phyloP scores from a whole-genome alignment of 768 basidiomycete genomes.

The Gyrodon lividus region DNA sequence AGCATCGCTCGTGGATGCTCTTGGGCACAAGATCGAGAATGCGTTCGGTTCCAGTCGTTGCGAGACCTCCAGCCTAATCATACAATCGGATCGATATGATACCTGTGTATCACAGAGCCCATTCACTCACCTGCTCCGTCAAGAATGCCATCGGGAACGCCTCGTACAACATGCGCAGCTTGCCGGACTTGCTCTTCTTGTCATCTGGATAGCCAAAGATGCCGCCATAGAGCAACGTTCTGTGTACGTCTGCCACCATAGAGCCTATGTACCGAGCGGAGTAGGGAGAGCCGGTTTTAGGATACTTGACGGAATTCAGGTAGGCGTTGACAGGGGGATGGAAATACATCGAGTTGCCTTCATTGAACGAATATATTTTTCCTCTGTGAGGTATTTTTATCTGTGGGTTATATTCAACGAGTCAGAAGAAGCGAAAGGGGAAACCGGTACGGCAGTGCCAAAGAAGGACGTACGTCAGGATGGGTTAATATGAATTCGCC shows the following conservation, averaged over 20 bases:
- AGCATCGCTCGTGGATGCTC: conserved; percentile 85
- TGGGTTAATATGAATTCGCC: conserved; percentile 99
- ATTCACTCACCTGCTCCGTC: conserved; percentile 76
- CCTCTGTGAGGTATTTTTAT: conserved; percentile 93
- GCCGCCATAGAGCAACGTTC: conserved; percentile 94
- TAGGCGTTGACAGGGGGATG: conserved; percentile 77
- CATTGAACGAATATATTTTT: conserved; percentile 99
- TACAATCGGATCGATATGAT: neutral
- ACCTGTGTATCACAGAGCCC: neutral
- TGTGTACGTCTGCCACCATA: conserved; percentile 98
- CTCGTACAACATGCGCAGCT: conserved; percentile 92
- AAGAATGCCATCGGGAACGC: conserved; percentile 98
- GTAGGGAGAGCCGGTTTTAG: conserved; percentile 74
- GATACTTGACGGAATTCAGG: conserved; percentile 90
- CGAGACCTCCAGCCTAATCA: conserved; percentile 86
- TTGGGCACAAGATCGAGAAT: conserved; percentile 91
- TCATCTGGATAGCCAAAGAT: conserved; percentile 99
- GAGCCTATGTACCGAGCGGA: conserved; percentile 94
- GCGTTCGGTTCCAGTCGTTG: conserved; percentile 91
- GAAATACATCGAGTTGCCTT: conserved; percentile 97
- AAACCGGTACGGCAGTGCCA: conserved; percentile 1
- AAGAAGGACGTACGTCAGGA: conserved; percentile 64
- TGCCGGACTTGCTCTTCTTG: conserved; percentile 96
- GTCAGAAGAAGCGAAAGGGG: neutral
- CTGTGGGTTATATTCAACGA: conserved; percentile 34